These are phyloP conservation scores for Dothideomycetidae sp. DNA, from an alignment of 2,329 filamentous ascomycete genomes.

Conservation along the genomic window DNA sequence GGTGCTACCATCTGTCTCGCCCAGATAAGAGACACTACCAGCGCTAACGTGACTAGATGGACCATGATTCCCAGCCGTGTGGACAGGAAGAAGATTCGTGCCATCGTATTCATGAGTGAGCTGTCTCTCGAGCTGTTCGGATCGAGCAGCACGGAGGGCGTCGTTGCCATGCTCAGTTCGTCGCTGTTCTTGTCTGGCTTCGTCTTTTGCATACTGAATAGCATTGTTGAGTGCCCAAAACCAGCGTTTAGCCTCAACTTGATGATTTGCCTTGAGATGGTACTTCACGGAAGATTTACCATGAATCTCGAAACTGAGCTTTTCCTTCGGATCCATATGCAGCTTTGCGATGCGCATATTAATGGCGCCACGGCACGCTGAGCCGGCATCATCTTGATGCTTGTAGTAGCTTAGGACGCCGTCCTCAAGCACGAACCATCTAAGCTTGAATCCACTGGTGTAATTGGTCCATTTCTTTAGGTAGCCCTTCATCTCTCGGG, in stretches of 20 bases:
- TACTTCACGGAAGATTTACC: conserved; percentile 99
- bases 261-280: conserved; percentile 91
- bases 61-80: background rate
- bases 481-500: conserved; percentile 95
- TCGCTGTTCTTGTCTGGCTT: conserved; percentile 77
- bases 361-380: conserved; percentile 90
- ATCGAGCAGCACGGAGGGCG: conserved; percentile 62
- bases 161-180: conserved; percentile 62
- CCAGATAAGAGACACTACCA: conserved; percentile 8
- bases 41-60: conserved; percentile 5
- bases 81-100: conserved; percentile 5
- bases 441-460: conserved; percentile 85
- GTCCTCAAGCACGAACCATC: conserved; percentile 97
- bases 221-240: conserved; percentile 98
- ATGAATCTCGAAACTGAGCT: conserved; percentile 93
- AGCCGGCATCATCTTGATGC: conserved; percentile 92
- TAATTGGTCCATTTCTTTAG: conserved; percentile 99
- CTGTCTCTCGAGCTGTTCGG: conserved; percentile 49
- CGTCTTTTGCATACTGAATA: conserved; percentile 96
- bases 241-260: conserved; percentile 96
- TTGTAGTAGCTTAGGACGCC: conserved; percentile 98
- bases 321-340: conserved; percentile 80
- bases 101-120: conserved; percentile 18
- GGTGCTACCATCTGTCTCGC: conserved; percentile 40
- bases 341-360: conserved; percentile 95